Percentiles rank a stretch among this genome's conserved stretches.
These are phyloP conservation scores for Acanthamoeba triangularis DNA, from an alignment of 208 protist species.

Conservation along the genomic window DNA sequence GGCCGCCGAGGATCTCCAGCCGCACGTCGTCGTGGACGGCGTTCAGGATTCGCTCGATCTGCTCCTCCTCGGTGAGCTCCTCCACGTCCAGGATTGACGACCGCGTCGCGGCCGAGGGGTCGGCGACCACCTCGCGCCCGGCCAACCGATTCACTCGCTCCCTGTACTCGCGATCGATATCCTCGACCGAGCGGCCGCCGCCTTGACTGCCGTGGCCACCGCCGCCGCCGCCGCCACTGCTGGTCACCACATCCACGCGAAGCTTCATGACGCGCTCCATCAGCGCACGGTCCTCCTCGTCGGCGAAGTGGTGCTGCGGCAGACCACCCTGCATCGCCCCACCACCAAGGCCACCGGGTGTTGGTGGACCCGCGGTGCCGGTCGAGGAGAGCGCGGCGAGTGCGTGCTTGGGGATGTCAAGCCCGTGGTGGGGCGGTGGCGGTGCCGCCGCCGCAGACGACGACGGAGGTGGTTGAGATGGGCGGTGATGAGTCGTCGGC, in stretches of 20 bases:
- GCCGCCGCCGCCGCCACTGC: not conserved
- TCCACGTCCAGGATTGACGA: not conserved
- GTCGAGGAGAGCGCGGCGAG: not conserved
- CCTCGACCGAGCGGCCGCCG: not conserved
- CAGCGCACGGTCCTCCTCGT: slow-evolving; percentile 50
- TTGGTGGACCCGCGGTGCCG: not conserved
- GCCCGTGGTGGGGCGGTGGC: not conserved
- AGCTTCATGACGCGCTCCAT: slow-evolving; percentile 30
- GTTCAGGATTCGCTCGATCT: slow-evolving; percentile 56
- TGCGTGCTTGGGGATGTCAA: not conserved
- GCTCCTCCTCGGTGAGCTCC: slow-evolving; percentile 55
- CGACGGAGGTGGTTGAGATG: not conserved
- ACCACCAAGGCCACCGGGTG: not conserved
- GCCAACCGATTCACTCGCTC: slow-evolving; percentile 7
- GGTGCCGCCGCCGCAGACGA: not conserved
- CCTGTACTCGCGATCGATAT: not conserved
- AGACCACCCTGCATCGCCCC: not conserved
- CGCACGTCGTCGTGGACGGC: slow-evolving; percentile 28
- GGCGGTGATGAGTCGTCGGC: not conserved
- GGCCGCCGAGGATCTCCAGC: not conserved
- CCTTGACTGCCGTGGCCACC: not conserved
- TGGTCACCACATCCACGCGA: not conserved
- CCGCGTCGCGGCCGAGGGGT: not conserved
- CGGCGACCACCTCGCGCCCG: not conserved
- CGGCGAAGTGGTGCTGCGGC: not conserved